Base-by-base conservation (phyloP, 148 eudicot genomes). In the Fagopyrum tataricum region DNA sequence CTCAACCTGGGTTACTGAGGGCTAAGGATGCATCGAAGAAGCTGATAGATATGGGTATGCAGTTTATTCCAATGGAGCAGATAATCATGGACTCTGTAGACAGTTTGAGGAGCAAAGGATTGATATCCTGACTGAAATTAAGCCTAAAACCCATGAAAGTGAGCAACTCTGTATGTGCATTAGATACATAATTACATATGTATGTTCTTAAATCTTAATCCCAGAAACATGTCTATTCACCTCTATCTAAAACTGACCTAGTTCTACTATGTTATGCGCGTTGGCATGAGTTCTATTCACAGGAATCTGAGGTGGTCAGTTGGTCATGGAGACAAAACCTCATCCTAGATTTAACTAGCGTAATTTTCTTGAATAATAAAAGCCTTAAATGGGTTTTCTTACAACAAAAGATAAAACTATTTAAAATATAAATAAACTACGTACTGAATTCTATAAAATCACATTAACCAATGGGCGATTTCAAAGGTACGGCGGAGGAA, bases 61-160 rank as follows among this genome's bases (percentile, higher is more conserved):
- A 88, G 70, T 88, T 88, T 75, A 83, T 74, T 52, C 76, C 88
- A 1, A 81, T 86, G 90, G 92, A 86, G 76, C 84, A 88, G 71
- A 85, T 84, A 71, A 86, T 88, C 76, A 84, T 62, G 82, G 90
- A 88, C 7, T 26, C 80, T 12, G 86, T 89, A 26, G 88, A 90
- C 71, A 90, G 90, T 70, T 84, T 92, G 79, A 90, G 39, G 69
- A 84, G 81, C 88, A 86, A 82, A 76, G 92, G 92, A 21, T 88
- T 77, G 74, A 72, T 88, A 74, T 82, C 86, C 24, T 88, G 72
- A 81, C 17, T n/a, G 7, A 44, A 37, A 64, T 37, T 13, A 7
- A 58, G 39, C 10, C 44, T 37, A 37, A 31, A 39, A 15, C 20
- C 69, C 7, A 61, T 4, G 67, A 61, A 0, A 24, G 67, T 61